A percentile compares a stretch with the other conserved stretches of the same genome.
phyloP scores from a whole-genome alignment of 768 basidiomycete genomes.

The Tulasnella sp. region DNA sequence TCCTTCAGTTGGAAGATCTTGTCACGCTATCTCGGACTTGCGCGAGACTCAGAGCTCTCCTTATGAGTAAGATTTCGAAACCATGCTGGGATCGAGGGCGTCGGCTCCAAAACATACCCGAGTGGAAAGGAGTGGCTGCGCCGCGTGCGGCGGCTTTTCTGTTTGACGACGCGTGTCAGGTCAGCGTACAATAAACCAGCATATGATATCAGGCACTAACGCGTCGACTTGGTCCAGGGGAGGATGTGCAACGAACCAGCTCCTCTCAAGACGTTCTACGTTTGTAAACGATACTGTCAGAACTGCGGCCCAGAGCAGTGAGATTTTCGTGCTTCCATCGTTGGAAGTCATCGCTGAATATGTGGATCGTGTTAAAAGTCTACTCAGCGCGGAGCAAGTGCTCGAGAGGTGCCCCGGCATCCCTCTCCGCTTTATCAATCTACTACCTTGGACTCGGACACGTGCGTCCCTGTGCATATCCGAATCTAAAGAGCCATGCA shows the following conservation, averaged over 20 bases:
- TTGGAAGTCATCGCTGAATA: too few species aligned
- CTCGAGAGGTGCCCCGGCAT: background rate
- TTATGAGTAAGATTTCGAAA: background rate
- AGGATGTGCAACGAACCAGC: background rate
- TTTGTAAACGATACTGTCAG: background rate
- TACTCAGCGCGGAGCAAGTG: background rate
- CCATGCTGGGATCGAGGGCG: background rate
- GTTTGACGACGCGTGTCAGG: background rate
- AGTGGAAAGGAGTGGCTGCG: background rate
- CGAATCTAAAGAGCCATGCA: background rate
- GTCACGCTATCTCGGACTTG: background rate
- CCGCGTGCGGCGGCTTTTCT: background rate
- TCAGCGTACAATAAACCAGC: background rate
- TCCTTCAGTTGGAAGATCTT: background rate
- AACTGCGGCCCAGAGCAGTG: background rate
- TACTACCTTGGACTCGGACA: background rate
- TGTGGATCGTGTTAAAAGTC: background rate
- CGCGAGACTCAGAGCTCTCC: background rate
- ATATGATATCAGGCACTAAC: background rate
- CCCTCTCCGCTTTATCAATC: background rate
- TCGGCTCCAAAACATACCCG: background rate
- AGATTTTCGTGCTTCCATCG: background rate
- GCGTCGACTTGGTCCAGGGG: background rate
- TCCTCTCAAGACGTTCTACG: background rate
- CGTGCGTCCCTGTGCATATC: background rate